Percentiles rank a stretch among this genome's conserved stretches.
phyloP scores from a whole-genome alignment of 148 eudicot species.

The Camellia granthamiana region DNA sequence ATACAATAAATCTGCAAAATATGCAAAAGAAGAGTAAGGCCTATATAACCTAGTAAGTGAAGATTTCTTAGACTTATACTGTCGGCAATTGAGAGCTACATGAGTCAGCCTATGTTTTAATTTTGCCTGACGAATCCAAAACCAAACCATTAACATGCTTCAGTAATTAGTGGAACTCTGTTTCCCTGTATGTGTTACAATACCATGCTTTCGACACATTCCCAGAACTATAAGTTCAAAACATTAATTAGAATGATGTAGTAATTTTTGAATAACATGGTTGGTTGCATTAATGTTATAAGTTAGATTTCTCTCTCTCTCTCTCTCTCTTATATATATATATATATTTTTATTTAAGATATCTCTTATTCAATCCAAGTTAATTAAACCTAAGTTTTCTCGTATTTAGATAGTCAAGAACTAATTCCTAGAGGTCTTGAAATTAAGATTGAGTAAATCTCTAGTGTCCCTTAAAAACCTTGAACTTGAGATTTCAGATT shows the following conservation, averaged over 20 bases:
- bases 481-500: too few species aligned
- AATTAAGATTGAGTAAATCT: too few species aligned
- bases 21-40: not conserved
- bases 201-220: not conserved
- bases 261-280: not conserved
- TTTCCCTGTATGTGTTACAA: constrained; percentile 15
- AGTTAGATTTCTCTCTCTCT: not conserved
- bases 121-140: constrained; percentile 37
- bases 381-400: too few species aligned
- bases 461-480: too few species aligned
- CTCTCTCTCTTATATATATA: too few species aligned
- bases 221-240: not conserved
- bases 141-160: constrained; percentile 21
- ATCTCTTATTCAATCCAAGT: too few species aligned
- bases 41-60: constrained; percentile 2
- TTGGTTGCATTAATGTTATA: not conserved
- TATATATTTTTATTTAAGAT: too few species aligned
- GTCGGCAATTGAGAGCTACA: constrained; percentile 14
- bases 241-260: not conserved
- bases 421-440: too few species aligned
- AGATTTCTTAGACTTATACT: not conserved
- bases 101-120: not conserved
- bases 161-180: constrained; percentile 21
- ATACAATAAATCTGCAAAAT: not conserved
- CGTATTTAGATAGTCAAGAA: too few species aligned